phyloP scores from a whole-genome alignment of 768 basidiomycete species.

The Chalciporus pseudorubinellus region DNA sequence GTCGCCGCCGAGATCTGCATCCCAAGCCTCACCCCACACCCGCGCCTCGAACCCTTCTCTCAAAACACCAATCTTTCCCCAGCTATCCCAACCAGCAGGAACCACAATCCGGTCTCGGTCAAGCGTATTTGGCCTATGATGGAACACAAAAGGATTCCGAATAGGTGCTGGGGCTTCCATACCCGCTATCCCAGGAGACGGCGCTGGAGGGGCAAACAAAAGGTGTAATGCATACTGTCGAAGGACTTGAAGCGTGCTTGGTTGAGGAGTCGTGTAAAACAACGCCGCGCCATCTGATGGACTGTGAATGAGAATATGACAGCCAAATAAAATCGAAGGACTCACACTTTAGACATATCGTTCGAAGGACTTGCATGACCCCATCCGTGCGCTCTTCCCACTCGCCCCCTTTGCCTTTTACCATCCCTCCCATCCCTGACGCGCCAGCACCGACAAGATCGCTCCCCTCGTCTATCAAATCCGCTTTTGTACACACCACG shows the following conservation, averaged over 20 bases:
- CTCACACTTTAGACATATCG: conserved; percentile 90
- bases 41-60: conserved; percentile 90
- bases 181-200: conserved; percentile 40
- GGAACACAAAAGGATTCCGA: conserved; percentile 84
- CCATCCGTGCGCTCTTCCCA: conserved; percentile 97
- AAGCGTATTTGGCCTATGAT: conserved; percentile 83
- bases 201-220: conserved; percentile 61
- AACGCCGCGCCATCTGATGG: conserved; percentile 81
- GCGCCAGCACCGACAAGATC: conserved; percentile 67
- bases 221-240: conserved; percentile 79
- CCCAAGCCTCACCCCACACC: conserved; percentile 77
- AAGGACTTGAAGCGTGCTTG: conserved; percentile 69
- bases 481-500: conserved; percentile 90
- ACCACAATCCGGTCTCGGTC: conserved; percentile 92
- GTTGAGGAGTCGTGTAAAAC: conserved; percentile 87
- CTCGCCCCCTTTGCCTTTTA: conserved; percentile 86
- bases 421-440: conserved; percentile 85
- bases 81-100: conserved; percentile 96
- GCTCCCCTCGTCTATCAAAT: conserved; percentile 81
- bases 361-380: conserved; percentile 91
- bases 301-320: conserved; percentile 3
- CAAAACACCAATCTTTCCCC: conserved; percentile 91
- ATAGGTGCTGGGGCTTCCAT: conserved; percentile 45
- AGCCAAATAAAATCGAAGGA: conserved; percentile 9
- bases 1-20: conserved; percentile 58